Conservation (phyloP, 306 rosid species). For the Inga laurina region DNA sequence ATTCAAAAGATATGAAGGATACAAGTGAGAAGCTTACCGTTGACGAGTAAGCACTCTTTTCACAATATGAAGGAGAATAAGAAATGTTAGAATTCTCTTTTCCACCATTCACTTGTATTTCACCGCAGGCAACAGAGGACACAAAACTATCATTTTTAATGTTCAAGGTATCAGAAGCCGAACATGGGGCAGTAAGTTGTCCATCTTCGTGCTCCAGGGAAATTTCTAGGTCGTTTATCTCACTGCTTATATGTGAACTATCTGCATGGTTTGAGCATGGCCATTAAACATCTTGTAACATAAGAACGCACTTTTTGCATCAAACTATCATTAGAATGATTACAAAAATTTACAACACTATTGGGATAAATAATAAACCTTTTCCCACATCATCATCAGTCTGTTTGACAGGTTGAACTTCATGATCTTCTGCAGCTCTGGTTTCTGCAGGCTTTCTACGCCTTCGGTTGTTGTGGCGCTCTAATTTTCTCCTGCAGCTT, state of each 20-base stretch:
- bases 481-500: conserved; percentile 91
- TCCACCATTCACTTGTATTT: conserved; percentile 57
- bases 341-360: background rate
- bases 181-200: conserved; percentile 34
- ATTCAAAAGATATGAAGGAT: conserved; percentile 5
- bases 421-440: conserved; percentile 39
- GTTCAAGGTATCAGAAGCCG: conserved; percentile 58
- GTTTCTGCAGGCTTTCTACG: conserved; percentile 70
- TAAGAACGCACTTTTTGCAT: background rate
- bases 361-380: conserved; percentile 44
- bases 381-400: conserved; percentile 58
- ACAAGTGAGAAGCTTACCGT: conserved; percentile 55
- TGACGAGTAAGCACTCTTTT: conserved; percentile 75
- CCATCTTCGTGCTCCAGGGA: conserved; percentile 63
- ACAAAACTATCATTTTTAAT: conserved; percentile 41
- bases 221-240: conserved; percentile 47
- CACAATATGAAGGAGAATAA: conserved; percentile 57
- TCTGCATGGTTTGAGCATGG: conserved; percentile 47
- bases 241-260: conserved; percentile 49
- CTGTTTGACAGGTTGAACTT: conserved; percentile 49
- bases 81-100: conserved; percentile 49
- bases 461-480: conserved; percentile 88
- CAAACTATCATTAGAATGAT: background rate
- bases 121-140: conserved; percentile 56
- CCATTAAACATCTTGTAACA: conserved; percentile 27